Evolutionary conservation across 2,329 filamentous ascomycete species (phyloP), one percentile per base, ranked within the genome.

Genomic region (Fulvia fulva): DNA sequence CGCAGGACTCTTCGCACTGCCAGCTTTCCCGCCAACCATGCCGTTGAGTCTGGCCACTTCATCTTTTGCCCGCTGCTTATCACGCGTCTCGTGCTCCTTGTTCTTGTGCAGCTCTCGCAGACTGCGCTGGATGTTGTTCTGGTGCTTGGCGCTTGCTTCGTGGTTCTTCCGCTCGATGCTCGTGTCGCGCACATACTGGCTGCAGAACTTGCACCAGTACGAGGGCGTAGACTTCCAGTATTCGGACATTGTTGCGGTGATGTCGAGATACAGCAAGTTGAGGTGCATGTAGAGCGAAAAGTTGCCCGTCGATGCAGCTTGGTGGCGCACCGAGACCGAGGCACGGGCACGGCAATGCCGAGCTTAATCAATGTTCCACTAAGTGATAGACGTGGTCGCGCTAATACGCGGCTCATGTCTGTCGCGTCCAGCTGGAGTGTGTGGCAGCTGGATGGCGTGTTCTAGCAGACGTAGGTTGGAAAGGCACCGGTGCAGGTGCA

Each of bases 181-280:
- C 22, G 92, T 97, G 79, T 99, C 94, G 76, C 90, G 89, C 51
- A 99, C 89, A 75, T 87, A 97, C 71, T 83, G 84, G 71, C 86
- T 85, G 83, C 94, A 99, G 80, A 96, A 90, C 75, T 97, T 97
- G 84, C 94, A 99, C 91, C 92, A 97, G 78, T 96, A 96, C 73
- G 88, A 93, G 5, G 92, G 92, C 32, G 92, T 96, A 21, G 93
- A 97, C 74, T 97, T 97, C 94, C 94, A 97, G 77, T 96, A 95
- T 81, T 97, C 94, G 0, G 94, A 87, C 94, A 99, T 97, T n/a
- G 28, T 34, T 47, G 28, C 11, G 44, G 5, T 23, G 30, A 45
- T 28, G 25, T 21, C 3, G 30, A 9, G 14, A n/a, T n/a, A n/a
- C n/a, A n/a, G n/a, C n/a, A n/a, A n/a, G 19, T 47, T 8, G 21